Conservation (phyloP, 768 basidiomycete genomes). For the Pleurotus sapidus region DNA sequence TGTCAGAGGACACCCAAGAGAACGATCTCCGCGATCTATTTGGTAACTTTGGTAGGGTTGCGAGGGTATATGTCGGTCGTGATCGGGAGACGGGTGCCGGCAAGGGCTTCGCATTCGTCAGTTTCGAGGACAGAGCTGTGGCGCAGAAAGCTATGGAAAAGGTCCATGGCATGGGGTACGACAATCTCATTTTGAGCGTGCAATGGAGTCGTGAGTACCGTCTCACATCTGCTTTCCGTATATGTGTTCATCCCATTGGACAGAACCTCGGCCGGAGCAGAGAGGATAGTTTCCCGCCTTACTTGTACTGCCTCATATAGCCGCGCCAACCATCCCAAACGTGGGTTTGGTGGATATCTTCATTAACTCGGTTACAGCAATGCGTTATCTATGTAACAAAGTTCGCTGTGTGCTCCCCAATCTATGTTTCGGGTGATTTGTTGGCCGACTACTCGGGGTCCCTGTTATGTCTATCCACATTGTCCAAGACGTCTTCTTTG, state of each 20-base stretch:
- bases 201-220: conserved; percentile 57
- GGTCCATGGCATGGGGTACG: conserved; percentile 89
- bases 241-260: not conserved
- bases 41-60: conserved; percentile 78
- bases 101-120: conserved; percentile 97
- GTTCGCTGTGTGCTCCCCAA: no score
- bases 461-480: no score
- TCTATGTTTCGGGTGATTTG: no score
- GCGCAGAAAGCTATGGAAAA: conserved; percentile 92
- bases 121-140: conserved; percentile 77
- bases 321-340: not conserved
- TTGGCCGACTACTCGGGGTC: no score
- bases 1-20: conserved; percentile 94
- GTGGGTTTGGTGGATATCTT: no score
- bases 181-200: conserved; percentile 78
- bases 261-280: conserved; percentile 44
- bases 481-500: no score
- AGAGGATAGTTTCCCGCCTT: conserved; percentile 6
- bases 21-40: conserved; percentile 93
- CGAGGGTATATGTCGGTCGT: conserved; percentile 89
- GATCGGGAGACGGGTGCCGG: conserved; percentile 94
- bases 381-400: no score
- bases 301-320: not conserved
- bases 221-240: conserved; percentile 2
- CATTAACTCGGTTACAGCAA: no score